phyloP scores from a whole-genome alignment of 192 early-diverging fungal species.

The Gryganskiella cystojenkinii region DNA sequence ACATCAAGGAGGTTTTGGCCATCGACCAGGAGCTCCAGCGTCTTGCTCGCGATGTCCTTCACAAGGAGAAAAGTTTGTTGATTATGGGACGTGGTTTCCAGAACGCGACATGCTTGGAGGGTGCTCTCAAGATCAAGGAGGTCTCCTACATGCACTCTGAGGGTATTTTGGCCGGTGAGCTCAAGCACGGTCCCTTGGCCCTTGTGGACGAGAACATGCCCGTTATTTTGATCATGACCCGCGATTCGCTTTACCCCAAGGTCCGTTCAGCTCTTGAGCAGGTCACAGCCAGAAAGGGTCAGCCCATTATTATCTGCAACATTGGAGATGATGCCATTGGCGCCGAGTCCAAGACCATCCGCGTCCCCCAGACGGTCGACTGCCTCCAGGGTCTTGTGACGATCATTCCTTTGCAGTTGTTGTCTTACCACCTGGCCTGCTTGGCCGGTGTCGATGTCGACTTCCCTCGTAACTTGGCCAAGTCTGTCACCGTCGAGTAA shows the following conservation, averaged over 20 bases:
- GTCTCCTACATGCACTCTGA: constrained; percentile 99
- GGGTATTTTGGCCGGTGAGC: constrained; percentile 98
- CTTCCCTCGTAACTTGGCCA: constrained; percentile 95
- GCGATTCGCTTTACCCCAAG: constrained; percentile 94
- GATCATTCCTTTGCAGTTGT: constrained; percentile 95
- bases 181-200: constrained; percentile 98
- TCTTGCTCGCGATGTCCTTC: constrained; percentile 81
- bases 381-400: constrained; percentile 91
- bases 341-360: constrained; percentile 80
- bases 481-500: constrained; percentile 63
- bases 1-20: constrained; percentile 94
- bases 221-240: constrained; percentile 97
- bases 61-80: constrained; percentile 90
- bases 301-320: constrained; percentile 97
- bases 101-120: constrained; percentile 97
- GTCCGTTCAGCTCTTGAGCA: constrained; percentile 93
- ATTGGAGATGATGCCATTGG: constrained; percentile 81
- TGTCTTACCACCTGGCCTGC: constrained; percentile 97
- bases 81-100: constrained; percentile 99
- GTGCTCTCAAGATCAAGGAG: constrained; percentile 99
- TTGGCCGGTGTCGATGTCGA: constrained; percentile 95
- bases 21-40: constrained; percentile 84
- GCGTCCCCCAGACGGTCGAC: constrained; percentile 93
- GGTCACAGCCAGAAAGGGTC: constrained; percentile 95
- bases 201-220: constrained; percentile 99